Conservation (phyloP, 176 grass and related monocot species). For the Eragrostis curvula region DNA sequence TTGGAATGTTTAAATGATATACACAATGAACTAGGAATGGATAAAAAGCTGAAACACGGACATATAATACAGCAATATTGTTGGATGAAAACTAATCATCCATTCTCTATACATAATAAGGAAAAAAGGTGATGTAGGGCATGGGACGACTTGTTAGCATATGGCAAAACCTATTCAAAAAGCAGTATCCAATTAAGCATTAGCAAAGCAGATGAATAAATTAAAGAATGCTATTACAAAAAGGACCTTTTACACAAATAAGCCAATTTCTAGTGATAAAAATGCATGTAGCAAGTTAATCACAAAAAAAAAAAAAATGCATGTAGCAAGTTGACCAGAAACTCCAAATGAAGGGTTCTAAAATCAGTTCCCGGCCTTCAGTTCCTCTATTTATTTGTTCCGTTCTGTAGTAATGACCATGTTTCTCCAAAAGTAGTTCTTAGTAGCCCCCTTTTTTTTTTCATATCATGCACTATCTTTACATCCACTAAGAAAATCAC, state of each 20-base stretch:
- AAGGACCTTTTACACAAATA: constrained; percentile 7
- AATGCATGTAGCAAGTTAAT: too few species aligned
- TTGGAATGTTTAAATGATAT: not conserved
- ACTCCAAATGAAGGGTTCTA: constrained; percentile 10
- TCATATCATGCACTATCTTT: not conserved
- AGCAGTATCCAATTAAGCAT: not conserved
- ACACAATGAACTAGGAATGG: not conserved
- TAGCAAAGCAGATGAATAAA: not conserved
- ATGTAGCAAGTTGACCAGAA: not conserved
- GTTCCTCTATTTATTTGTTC: not conserved
- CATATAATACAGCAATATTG: not conserved
- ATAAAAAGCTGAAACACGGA: not conserved
- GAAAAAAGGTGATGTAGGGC: not conserved
- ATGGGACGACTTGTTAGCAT: not conserved
- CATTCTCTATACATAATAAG: not conserved
- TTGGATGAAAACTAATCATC: not conserved
- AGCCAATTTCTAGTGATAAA: not conserved
- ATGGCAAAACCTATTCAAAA: not conserved
- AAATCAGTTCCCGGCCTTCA: not conserved
- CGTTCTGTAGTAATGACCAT: not conserved
- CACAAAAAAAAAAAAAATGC: too few species aligned
- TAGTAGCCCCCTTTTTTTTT: not conserved
- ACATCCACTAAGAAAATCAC: not conserved
- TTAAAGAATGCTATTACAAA: constrained; percentile 3
- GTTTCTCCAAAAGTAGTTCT: not conserved